Conservation (phyloP, 164 flowering plant genomes). For the Stephania cephalantha region DNA sequence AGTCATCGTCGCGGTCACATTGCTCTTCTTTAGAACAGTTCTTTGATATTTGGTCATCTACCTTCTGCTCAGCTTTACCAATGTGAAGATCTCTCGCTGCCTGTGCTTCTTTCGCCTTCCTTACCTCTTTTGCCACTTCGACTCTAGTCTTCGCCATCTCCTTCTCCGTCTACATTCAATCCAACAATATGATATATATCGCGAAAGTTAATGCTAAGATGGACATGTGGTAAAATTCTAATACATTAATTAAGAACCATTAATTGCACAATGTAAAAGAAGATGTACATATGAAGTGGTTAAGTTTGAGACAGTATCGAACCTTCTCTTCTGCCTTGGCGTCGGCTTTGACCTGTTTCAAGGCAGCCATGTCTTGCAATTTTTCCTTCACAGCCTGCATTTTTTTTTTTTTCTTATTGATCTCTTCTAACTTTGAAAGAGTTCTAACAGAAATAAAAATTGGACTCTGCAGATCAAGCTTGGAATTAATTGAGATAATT, state of each 20-base stretch:
- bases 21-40: background rate
- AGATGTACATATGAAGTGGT: no score
- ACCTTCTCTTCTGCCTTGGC: slow-evolving; percentile 65
- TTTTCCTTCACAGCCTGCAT: slow-evolving; percentile 72
- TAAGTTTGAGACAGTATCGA: background rate
- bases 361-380: slow-evolving; percentile 34
- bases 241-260: no score
- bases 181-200: background rate
- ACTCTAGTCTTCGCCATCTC: slow-evolving; percentile 48
- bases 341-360: slow-evolving; percentile 49
- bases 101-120: slow-evolving; percentile 62
- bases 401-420: slow-evolving; percentile 5
- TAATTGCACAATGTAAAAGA: no score
- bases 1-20: no score
- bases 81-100: slow-evolving; percentile 50
- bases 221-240: no score
- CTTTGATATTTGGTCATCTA: slow-evolving; percentile 4
- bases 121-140: slow-evolving; percentile 52
- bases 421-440: background rate
- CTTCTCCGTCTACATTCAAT: slow-evolving; percentile 38
- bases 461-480: background rate
- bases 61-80: slow-evolving; percentile 13
- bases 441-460: background rate
- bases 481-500: background rate
- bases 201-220: no score